Base-by-base conservation (phyloP, 2,329 filamentous ascomycete genomes). In the Arachnopeziza araneosa region DNA sequence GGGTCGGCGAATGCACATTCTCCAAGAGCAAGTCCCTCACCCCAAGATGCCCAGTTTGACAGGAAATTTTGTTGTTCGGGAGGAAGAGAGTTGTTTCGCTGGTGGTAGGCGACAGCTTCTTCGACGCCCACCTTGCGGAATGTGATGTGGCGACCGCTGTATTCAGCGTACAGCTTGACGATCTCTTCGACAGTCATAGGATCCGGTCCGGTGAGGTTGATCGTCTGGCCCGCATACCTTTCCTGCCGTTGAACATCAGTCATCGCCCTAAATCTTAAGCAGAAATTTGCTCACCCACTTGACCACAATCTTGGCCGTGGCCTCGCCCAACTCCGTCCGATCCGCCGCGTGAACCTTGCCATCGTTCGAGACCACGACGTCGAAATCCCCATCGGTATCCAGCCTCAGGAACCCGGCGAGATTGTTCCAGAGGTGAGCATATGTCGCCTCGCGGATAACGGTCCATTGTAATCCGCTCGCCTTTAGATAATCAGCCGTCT, bases 401-500 rank as follows among this genome's bases (percentile, higher is more conserved):
- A 30, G 26, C 26, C 26, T 30, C 26, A 30, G 9, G 26, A 30
- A 30, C 9, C 26, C 26, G 4, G 26, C 26, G 9, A 30, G 9
- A 9, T 30, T 30, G 26, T 30, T 30, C 26, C 26, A 30, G 26
- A 30, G 26, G 9, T 30, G 26, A 30, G 26, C 26, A 9, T 30
- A 30, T 5, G 26, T 9, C 26, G 26, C 5, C 9, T 30, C 26
- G 4, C 26, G 4, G 9, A 30, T 30, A 9, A 30, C 9, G 26
- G 26, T 30, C 26, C 26, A 30, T 5, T 30, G 4, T 9, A 30
- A 30, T 30, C 26, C 26, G 9, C 26, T 30, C 26, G 4, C 26
- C 26, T 30, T 30, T 1, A 65, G 26, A 9, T 77, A 64, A 2
- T 32, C 58, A 24, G 65, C 60, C 1, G 63, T 66, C 19, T 58